phyloP scores from a whole-genome alignment of 257 asterid genomes.

The Misopates orontium region DNA sequence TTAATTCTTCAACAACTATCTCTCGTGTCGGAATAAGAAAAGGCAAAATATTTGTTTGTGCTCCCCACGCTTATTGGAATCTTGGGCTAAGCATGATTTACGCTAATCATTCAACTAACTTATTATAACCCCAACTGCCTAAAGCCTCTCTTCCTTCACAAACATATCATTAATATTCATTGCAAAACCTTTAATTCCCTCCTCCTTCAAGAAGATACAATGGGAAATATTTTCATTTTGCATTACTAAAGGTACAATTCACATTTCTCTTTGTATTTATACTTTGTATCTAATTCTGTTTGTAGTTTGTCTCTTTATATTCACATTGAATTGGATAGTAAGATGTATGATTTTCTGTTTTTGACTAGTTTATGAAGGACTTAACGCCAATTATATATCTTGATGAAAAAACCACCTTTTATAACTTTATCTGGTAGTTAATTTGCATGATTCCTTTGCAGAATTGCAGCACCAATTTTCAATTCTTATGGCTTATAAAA shows the following conservation, averaged over 20 bases:
- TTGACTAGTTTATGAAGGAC: neutral
- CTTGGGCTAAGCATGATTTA: slow-evolving; percentile 39
- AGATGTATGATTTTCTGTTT: neutral
- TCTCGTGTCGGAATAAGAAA: too few species aligned
- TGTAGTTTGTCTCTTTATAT: too few species aligned
- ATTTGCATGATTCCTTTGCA: too few species aligned
- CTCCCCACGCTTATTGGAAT: slow-evolving; percentile 17
- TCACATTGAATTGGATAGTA: too few species aligned
- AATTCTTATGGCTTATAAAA: neutral
- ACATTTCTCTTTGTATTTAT: neutral
- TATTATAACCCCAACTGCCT: slow-evolving; percentile 18
- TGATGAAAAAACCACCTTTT: too few species aligned
- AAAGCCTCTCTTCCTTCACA: slow-evolving; percentile 22
- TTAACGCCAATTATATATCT: neutral
- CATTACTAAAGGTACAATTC: slow-evolving; percentile 32
- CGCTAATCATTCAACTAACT: slow-evolving; percentile 30
- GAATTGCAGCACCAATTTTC: neutral
- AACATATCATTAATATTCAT: slow-evolving; percentile 24
- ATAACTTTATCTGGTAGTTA: neutral
- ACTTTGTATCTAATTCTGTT: neutral
- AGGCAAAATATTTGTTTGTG: too few species aligned
- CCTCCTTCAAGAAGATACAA: slow-evolving; percentile 26
- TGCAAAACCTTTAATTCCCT: slow-evolving; percentile 19
- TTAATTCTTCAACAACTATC: too few species aligned
- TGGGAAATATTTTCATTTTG: slow-evolving; percentile 35